These are phyloP conservation scores for Echinosphaeria canescens DNA, from an alignment of 2,329 filamentous ascomycete genomes.

Conservation along the genomic window DNA sequence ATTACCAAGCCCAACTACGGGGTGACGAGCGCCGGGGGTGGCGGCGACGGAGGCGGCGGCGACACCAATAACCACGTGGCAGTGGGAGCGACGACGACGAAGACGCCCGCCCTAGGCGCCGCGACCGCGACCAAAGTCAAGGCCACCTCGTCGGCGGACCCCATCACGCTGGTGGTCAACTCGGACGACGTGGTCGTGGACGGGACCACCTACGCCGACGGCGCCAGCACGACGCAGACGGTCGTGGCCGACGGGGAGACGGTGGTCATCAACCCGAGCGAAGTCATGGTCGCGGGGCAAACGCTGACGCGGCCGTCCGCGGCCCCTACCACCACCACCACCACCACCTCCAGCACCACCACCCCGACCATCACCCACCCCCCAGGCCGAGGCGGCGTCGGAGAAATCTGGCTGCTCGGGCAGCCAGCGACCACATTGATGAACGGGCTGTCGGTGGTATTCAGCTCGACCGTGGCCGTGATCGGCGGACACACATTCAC, in stretches of 20 bases:
- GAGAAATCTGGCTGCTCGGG: too few relatives aligned
- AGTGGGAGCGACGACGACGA: constrained; percentile 1
- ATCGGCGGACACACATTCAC: constrained; percentile 18
- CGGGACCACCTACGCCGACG: constrained; percentile 18
- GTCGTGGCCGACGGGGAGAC: constrained; percentile 17
- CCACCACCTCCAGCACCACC: too few relatives aligned
- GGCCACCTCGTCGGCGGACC: constrained; percentile 3
- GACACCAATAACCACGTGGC: too few relatives aligned
- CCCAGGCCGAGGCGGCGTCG: too few relatives aligned
- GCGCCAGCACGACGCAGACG: constrained; percentile 15
- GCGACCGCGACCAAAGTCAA: constrained; percentile 1
- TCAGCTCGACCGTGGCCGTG: constrained; percentile 16
- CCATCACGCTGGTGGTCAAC: constrained; percentile 19
- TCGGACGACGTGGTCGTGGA: constrained; percentile 23
- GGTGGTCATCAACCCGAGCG: constrained; percentile 25
- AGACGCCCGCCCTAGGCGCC: background rate
- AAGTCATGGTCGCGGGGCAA: constrained; percentile 19
- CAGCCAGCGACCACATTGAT: constrained; percentile 4
- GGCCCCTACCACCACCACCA: constrained; percentile 12
- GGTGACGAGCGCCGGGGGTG: constrained; percentile 5
- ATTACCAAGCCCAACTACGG: constrained; percentile 17
- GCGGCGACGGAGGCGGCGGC: too few relatives aligned
- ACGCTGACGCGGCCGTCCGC: constrained; percentile 17
- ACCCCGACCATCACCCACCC: too few relatives aligned
- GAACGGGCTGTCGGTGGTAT: constrained; percentile 14